phyloP scores from a whole-genome alignment of 1,139 yeast genomes.

The Kodamaea fungicola region DNA sequence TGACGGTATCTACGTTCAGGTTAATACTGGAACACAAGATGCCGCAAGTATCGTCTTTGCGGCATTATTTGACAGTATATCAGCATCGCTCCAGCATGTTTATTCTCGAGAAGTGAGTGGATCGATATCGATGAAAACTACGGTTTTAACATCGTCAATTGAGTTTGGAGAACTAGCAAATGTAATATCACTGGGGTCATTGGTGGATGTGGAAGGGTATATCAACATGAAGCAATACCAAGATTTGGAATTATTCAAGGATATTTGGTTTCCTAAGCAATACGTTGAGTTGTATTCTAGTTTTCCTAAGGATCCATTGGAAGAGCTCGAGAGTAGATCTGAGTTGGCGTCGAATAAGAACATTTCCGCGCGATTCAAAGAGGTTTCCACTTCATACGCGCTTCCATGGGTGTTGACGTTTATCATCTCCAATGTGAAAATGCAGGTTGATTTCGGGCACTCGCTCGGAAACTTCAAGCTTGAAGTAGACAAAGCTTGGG shows the following conservation, averaged over 20 bases:
- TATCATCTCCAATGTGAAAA: conserved; percentile 48
- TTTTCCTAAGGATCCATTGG: conserved; percentile 5
- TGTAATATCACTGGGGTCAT: conserved; percentile 49
- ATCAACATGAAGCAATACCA: conserved; percentile 82
- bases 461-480: conserved; percentile 68
- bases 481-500: conserved; percentile 60
- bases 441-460: conserved; percentile 76
- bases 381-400: conserved; percentile 62
- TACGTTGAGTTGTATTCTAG: conserved; percentile 11
- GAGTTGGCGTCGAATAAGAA: conserved; percentile 33
- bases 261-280: conserved; percentile 70
- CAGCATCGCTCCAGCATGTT: conserved; percentile 79
- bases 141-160: conserved; percentile 40
- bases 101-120: conserved; percentile 91
- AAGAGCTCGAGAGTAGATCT: conserved; percentile 10
- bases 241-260: conserved; percentile 77
- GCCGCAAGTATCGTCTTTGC: conserved; percentile 39
- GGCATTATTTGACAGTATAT: conserved; percentile 47
- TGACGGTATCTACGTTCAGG: conserved; percentile 57
- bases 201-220: conserved; percentile 58
- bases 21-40: conserved; percentile 50
- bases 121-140: conserved; percentile 53
- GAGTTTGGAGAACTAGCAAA: conserved; percentile 35
- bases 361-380: conserved; percentile 51
- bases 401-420: conserved; percentile 75